Evolutionary conservation across 345 rosid species (phyloP), one percentile per base, ranked within the genome.

Genomic region (Pistacia vera): DNA sequence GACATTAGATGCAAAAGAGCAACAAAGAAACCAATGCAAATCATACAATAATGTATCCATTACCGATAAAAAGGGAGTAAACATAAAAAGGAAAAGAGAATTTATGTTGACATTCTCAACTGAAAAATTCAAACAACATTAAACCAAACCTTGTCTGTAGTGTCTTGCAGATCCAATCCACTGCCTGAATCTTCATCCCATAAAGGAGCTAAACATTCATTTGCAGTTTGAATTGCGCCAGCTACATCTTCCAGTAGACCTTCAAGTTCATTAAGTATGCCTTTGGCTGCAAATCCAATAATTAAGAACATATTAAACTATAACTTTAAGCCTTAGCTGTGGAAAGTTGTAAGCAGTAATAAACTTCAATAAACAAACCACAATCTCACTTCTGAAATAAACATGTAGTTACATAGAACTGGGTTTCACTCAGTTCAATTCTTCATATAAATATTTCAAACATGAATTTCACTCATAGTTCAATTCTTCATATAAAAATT

Each of bases 231-330:
- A 58, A 91, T 64, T 2, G 79, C 75, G 52, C 14, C 48, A 67
- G 85, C 54, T 55, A 86, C 88, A 72, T 87, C 92, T 66, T 80
- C 85, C 70, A 90, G 71, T 60, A 83, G 88, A 63, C 62, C 30
- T 58, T 92, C 82, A 6, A 91, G 85, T 72, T 89, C 93, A n/a
- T 71, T 75, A n/a, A 90, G 72, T 57, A 91, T 77, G 76, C 76
- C 75, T 83, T 83, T 81, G 9, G 88, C 97, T 92, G 89, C 85
- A 83, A 69, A 58, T 28, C 18, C 73, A 59, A 36, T 68, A 56
- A 71, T 22, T n/a, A 36, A 36, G 1, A 18, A 8, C 49, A 48
- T 61, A 65, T 13, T 4, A 54, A 54, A 54, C 17, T 13, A 14
- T 54, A 13, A 13, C 57, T 18, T 54, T 54, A 13, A 54, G 17